A percentile compares a stretch with the other conserved stretches of the same genome.
These are phyloP conservation scores for Cystobasidium slooffiae DNA, from an alignment of 1,284 basidiomycete species.

Conservation along the genomic window DNA sequence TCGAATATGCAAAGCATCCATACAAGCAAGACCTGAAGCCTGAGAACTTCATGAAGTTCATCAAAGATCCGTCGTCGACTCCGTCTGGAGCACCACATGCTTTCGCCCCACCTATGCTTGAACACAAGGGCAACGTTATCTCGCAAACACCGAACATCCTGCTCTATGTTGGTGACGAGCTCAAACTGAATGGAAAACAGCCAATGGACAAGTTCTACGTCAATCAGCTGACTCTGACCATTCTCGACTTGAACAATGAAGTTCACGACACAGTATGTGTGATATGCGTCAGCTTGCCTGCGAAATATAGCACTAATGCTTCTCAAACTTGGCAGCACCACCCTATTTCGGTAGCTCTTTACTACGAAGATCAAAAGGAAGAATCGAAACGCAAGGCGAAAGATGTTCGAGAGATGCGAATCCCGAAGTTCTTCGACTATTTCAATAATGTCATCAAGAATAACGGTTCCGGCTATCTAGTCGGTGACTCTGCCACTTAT, in stretches of 20 bases:
- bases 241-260: constrained; percentile 61
- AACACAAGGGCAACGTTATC: constrained; percentile 47
- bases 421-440: constrained; percentile 62
- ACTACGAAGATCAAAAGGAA: constrained; percentile 64
- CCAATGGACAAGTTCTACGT: constrained; percentile 52
- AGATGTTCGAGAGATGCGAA: constrained; percentile 59
- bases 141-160: constrained; percentile 54
- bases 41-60: constrained; percentile 35
- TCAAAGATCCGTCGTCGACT: constrained; percentile 23
- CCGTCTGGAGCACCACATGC: constrained; percentile 39
- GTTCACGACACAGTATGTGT: constrained; percentile 53
- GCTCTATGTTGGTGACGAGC: constrained; percentile 51
- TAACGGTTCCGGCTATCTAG: constrained; percentile 57
- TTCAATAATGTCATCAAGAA: constrained; percentile 58
- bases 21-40: constrained; percentile 40
- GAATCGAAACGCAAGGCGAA: constrained; percentile 57
- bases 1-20: constrained; percentile 39
- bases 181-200: constrained; percentile 53
- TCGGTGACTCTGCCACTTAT: constrained; percentile 59
- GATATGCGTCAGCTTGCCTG: constrained; percentile 6
- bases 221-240: constrained; percentile 60
- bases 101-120: constrained; percentile 57
- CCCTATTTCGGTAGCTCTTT: constrained; percentile 56
- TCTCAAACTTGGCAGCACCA: constrained; percentile 56
- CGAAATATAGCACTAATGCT: constrained; percentile 48